phyloP scores from a whole-genome alignment of 352 stramenopile genomes.

The Pythium dissotocum region DNA sequence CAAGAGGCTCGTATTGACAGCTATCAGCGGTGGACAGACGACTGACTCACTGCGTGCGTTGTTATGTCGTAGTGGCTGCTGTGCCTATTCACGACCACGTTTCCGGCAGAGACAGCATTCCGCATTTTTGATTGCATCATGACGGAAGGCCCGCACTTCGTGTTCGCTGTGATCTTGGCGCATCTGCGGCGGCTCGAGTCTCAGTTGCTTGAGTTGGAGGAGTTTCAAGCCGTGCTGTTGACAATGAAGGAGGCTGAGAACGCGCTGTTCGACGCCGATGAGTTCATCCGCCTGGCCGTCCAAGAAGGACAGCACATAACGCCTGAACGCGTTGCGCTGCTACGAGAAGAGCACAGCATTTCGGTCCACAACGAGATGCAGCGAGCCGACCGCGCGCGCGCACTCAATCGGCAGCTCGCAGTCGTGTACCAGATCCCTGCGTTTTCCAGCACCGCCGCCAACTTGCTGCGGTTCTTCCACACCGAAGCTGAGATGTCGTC shows the following conservation, averaged over 20 bases:
- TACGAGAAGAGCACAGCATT: conserved; percentile 60
- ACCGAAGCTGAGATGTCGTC: conserved; percentile 70
- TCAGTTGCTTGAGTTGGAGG: conserved; percentile 44
- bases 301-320: conserved; percentile 51
- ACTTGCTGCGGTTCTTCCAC: conserved; percentile 72
- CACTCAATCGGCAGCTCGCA: conserved; percentile 69
- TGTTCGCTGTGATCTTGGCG: conserved; percentile 86
- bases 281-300: conserved; percentile 51
- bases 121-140: conserved; percentile 90
- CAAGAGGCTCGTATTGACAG: not conserved
- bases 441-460: conserved; percentile 69
- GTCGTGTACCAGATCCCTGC: conserved; percentile 77
- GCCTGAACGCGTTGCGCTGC: conserved; percentile 32
- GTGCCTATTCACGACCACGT: conserved; percentile 91
- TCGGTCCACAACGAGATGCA: conserved; percentile 69
- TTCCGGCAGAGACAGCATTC: conserved; percentile 85
- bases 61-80: conserved; percentile 70
- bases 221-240: conserved; percentile 75
- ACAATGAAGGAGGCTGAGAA: conserved; percentile 75
- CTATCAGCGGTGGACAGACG: not conserved
- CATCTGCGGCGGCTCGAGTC: conserved; percentile 64
- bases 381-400: conserved; percentile 57
- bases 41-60: not conserved
- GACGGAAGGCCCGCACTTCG: conserved; percentile 73
- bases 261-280: conserved; percentile 58